These are phyloP conservation scores for Zopfochytrium polystomum DNA, from an alignment of 371 early-diverging fungal genomes.

Conservation along the genomic window DNA sequence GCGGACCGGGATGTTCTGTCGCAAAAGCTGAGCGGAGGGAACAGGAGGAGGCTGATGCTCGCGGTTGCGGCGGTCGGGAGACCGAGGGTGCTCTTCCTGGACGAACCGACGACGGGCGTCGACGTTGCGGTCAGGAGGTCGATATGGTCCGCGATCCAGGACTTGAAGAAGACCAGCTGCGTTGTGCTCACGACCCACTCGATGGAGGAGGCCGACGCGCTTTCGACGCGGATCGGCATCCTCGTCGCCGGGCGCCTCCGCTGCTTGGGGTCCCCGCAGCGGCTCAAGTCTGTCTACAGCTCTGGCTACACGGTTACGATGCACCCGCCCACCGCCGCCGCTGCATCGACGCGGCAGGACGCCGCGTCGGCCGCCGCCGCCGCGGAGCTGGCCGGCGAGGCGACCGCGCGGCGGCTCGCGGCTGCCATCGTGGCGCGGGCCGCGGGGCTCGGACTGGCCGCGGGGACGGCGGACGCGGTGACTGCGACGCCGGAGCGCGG, in stretches of 20 bases:
- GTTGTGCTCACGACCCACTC: constrained; percentile 39
- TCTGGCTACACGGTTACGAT: constrained; percentile 2
- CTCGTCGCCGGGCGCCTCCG: constrained; percentile 49
- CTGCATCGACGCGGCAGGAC: no score
- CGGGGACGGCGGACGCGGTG: no score
- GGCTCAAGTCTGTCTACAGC: constrained; percentile 48
- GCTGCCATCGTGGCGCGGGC: no score
- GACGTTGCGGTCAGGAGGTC: constrained; percentile 46
- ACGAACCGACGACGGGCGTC: constrained; percentile 64
- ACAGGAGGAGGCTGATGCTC: constrained; percentile 62
- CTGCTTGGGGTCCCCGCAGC: constrained; percentile 49
- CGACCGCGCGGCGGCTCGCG: no score
- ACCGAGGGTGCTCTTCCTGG: constrained; percentile 59
- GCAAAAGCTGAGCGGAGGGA: constrained; percentile 56
- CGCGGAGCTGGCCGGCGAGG: no score
- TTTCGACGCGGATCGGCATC: constrained; percentile 52
- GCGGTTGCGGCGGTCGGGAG: constrained; percentile 59
- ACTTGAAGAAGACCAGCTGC: constrained; percentile 41
- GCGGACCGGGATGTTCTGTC: constrained; percentile 30
- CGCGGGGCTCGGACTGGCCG: no score
- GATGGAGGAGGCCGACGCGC: constrained; percentile 40
- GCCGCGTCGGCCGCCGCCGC: no score
- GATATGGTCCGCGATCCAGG: constrained; percentile 49
- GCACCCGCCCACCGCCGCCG: background rate
- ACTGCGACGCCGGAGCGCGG: no score